Conservation (phyloP, 805 yeast genomes). For the Candida caryicola region DNA sequence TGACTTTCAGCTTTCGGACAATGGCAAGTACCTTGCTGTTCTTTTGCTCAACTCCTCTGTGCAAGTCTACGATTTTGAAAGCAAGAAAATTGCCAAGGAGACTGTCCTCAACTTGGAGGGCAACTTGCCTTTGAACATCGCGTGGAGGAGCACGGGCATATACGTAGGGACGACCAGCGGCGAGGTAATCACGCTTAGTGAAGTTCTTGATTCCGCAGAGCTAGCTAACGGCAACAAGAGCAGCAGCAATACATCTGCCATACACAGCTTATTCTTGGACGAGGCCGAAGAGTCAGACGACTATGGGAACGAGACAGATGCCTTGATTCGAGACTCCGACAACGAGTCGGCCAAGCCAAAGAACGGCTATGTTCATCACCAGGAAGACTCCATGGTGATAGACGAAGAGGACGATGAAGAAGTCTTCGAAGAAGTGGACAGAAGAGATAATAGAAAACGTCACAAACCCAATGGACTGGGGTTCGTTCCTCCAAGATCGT, state of each 20-base stretch:
- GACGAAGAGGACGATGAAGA: slow-evolving; percentile 30
- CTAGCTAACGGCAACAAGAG: slow-evolving; percentile 14
- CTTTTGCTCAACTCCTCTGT: slow-evolving; percentile 50
- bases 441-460: slow-evolving; percentile 19
- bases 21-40: slow-evolving; percentile 59
- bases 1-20: slow-evolving; percentile 60
- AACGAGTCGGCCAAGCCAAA: slow-evolving; percentile 10
- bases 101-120: slow-evolving; percentile 24
- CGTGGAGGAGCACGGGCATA: slow-evolving; percentile 27
- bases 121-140: slow-evolving; percentile 18
- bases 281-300: slow-evolving; percentile 15
- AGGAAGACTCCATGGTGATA: slow-evolving; percentile 36
- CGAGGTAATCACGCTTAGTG: slow-evolving; percentile 26
- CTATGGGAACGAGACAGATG: slow-evolving; percentile 21
- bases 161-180: slow-evolving; percentile 47
- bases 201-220: slow-evolving; percentile 8
- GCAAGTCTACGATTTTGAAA: slow-evolving; percentile 52
- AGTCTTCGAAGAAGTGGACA: slow-evolving; percentile 9
- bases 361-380: slow-evolving; percentile 15
- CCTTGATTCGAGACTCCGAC: slow-evolving; percentile 12
- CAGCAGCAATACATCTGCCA: background rate
- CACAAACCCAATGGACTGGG: slow-evolving; percentile 17
- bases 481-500: background rate
- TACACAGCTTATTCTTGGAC: slow-evolving; percentile 10
- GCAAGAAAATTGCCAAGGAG: slow-evolving; percentile 25